Evolutionary conservation across 2,329 filamentous ascomycete species (phyloP), one percentile per base, ranked within the genome.

Genomic region (Akanthomyces dipterigenus): DNA sequence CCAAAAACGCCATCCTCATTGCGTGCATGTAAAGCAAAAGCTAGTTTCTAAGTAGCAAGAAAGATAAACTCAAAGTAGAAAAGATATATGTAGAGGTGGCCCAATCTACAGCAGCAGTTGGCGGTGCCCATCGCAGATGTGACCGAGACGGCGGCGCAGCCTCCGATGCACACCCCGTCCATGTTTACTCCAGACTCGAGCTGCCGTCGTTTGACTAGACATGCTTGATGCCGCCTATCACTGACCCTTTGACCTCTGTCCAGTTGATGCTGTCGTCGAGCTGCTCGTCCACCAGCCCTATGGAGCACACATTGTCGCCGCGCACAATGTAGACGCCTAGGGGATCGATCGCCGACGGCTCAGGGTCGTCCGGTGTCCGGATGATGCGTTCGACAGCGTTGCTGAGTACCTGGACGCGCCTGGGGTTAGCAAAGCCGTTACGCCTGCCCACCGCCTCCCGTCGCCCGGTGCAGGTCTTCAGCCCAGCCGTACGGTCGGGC

Each of bases 251-350:
- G 43, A 99, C 95, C 74, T 96, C 88, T 22, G 83, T 82, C 95
- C 95, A 99, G 77, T 97, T 88, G 71, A 99, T 98, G 68, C 88
- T 92, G 43, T 82, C 83, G 76, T 99, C 95, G 63, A 98, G 79
- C 67, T 89, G 83, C 75, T 96, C 93, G 73, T 99, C 92, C 36
- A 99, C 88, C 62, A 96, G 79, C 2, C 95, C 95, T 62, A 95
- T 90, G 18, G 96, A 82, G 64, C 92, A 93, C 53, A 99, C 93
- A 70, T 96, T 97, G 73, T 99, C 95, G 57, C 95, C 95, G 63
- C 95, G 85, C 62, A 99, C 90, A 62, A 99, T 82, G 73, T 97
- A 98, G 6, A 98, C 77, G 1, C 95, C 95, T 64, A 97, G 85
- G 5, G 89, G 86, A 20, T 95, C 87, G 71, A 95, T 86, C 62